phyloP scores from a whole-genome alignment of 306 rosid genomes.

The Corylus avellana region DNA sequence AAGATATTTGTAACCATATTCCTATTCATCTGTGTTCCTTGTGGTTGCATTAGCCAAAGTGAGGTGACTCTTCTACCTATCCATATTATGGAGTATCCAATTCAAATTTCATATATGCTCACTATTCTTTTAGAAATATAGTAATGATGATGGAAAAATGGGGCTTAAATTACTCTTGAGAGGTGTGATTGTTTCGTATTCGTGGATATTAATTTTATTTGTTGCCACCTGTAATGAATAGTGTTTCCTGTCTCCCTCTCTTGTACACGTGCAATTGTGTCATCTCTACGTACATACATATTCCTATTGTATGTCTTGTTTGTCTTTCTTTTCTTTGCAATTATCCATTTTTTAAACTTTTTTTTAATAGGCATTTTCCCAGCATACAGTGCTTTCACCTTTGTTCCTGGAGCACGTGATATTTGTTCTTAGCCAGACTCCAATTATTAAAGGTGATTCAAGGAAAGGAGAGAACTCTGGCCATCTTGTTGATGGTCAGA shows the following conservation, averaged over 20 bases:
- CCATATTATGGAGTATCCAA: no score
- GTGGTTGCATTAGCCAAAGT: not conserved
- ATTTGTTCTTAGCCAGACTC: constrained; percentile 69
- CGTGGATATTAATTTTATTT: not conserved
- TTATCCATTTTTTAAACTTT: not conserved
- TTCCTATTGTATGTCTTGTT: not conserved
- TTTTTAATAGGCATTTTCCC: constrained; percentile 82
- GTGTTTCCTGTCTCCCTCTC: not conserved
- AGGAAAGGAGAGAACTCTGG: constrained; percentile 56
- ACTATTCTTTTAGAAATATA: no score
- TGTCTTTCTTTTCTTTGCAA: not conserved
- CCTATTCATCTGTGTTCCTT: not conserved
- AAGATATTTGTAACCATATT: not conserved
- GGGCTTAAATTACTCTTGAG: no score
- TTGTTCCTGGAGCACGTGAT: constrained; percentile 87
- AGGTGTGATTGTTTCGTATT: no score
- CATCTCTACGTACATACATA: not conserved
- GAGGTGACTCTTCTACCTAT: not conserved
- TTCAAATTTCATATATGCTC: no score
- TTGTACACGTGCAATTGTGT: not conserved
- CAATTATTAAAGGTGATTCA: constrained; percentile 53
- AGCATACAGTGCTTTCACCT: constrained; percentile 73
- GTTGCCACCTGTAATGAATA: not conserved
- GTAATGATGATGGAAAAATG: no score
- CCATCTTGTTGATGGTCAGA: constrained; percentile 54